phyloP scores from a whole-genome alignment of 2,329 filamentous ascomycete genomes.

The Helotiales sp. region DNA sequence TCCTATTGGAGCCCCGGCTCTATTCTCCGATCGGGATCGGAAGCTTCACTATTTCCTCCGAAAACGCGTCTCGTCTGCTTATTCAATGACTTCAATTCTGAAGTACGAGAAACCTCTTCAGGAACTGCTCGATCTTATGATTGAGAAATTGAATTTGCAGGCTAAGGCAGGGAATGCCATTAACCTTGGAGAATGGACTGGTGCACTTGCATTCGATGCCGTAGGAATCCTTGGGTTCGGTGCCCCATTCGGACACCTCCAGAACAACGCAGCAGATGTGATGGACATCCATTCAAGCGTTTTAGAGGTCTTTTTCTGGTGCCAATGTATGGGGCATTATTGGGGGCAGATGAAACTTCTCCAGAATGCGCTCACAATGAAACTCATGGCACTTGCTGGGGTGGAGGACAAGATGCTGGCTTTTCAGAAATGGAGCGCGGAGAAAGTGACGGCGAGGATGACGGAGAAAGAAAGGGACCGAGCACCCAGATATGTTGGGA shows the following conservation, averaged over 20 bases:
- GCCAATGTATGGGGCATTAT: conserved; percentile 2
- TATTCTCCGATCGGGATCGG: conserved; percentile 47
- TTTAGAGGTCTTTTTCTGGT: background rate
- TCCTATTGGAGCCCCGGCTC: background rate
- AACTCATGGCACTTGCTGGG: background rate
- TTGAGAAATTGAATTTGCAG: conserved; percentile 12
- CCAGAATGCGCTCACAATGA: background rate
- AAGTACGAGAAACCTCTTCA: conserved; percentile 21
- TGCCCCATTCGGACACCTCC: conserved; percentile 47
- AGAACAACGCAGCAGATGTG: conserved; percentile 11
- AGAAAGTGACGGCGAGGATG: conserved; percentile 1
- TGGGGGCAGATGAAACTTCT: conserved; percentile 3
- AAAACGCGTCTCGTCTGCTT: conserved; percentile 46
- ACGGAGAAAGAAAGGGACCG: background rate
- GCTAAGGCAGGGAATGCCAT: background rate
- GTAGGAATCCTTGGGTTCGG: conserved; percentile 50
- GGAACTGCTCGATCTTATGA: conserved; percentile 3
- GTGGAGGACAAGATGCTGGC: background rate
- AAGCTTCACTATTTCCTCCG: conserved; percentile 46
- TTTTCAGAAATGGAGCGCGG: background rate
- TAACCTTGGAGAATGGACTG: conserved; percentile 10
- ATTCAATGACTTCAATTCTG: conserved; percentile 39
- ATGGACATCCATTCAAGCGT: background rate
- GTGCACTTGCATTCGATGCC: conserved; percentile 46
- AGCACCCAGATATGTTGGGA: conserved; percentile 13